Evolutionary conservation across 83 land plant species (phyloP).

Genomic region (Diphasiastrum complanatum): DNA sequence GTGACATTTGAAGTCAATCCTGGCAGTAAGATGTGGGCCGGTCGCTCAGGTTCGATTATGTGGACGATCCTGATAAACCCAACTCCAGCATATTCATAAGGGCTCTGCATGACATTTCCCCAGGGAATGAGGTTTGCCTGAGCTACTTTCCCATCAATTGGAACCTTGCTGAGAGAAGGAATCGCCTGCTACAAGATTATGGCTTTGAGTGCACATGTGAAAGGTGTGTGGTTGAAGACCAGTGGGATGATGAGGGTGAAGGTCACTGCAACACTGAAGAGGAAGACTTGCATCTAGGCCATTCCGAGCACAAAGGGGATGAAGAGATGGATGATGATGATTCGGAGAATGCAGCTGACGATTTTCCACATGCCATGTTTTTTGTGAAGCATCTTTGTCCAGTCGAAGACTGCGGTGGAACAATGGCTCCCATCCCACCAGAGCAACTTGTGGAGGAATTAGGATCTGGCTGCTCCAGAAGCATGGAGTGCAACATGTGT

Average conservation of each 20-base stretch:
- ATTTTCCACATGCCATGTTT: constrained; percentile 84
- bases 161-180: constrained; percentile 51
- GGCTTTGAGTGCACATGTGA: constrained; percentile 79
- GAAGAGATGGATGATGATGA: constrained; percentile 29
- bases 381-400: constrained; percentile 68
- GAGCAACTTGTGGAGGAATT: constrained; percentile 9
- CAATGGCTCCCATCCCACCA: constrained; percentile 79
- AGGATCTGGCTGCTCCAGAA: background rate
- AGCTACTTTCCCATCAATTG: constrained; percentile 86
- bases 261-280: background rate
- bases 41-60: constrained; percentile 73
- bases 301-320: constrained; percentile 31
- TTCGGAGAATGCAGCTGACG: constrained; percentile 32
- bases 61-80: constrained; percentile 37
- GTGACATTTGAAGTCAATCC: background rate
- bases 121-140: constrained; percentile 75
- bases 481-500: constrained; percentile 82
- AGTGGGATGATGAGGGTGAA: constrained; percentile 44
- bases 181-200: constrained; percentile 61
- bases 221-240: constrained; percentile 61
- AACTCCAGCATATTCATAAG: constrained; percentile 63
- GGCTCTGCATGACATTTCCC: constrained; percentile 67
- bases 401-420: constrained; percentile 66
- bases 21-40: background rate
- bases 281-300: no score